phyloP scores from a whole-genome alignment of 129 eudicot genomes.

The Gnaphalium uliginosum region DNA sequence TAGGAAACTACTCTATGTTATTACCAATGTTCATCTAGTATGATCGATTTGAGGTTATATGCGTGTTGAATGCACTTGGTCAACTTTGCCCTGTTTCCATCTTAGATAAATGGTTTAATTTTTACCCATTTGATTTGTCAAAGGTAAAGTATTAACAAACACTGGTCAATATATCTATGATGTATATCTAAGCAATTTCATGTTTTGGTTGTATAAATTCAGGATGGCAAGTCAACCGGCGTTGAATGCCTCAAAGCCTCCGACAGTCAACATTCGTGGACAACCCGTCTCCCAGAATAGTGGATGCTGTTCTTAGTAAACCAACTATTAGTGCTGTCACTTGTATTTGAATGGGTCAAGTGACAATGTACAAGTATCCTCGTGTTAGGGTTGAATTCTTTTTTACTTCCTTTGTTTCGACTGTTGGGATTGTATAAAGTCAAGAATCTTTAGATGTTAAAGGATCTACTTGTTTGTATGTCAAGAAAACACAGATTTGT shows the following conservation, averaged over 20 bases:
- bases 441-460: slow-evolving; percentile 29
- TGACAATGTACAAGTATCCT: slow-evolving; percentile 40
- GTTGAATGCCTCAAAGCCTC: slow-evolving; percentile 60
- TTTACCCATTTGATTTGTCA: not conserved
- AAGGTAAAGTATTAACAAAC: not conserved
- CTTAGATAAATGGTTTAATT: not conserved
- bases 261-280: slow-evolving; percentile 77
- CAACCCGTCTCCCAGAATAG: slow-evolving; percentile 81
- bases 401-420: slow-evolving; percentile 23
- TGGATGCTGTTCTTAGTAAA: slow-evolving; percentile 73
- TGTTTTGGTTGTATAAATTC: slow-evolving; percentile 11
- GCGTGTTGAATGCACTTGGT: not conserved
- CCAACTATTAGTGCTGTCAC: slow-evolving; percentile 1
- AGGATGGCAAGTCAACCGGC: slow-evolving; percentile 94
- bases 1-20: not conserved
- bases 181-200: not conserved
- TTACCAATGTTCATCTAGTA: not conserved
- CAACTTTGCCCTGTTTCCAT: not conserved
- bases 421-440: slow-evolving; percentile 41
- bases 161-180: not conserved
- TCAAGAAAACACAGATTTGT: slow-evolving; percentile 20
- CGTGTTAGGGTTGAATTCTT: slow-evolving; percentile 36
- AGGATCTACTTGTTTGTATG: slow-evolving; percentile 20
- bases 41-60: not conserved
- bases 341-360: slow-evolving; percentile 31